Conservation (phyloP, 129 eudicot genomes). For the Pittosporum tobira region DNA sequence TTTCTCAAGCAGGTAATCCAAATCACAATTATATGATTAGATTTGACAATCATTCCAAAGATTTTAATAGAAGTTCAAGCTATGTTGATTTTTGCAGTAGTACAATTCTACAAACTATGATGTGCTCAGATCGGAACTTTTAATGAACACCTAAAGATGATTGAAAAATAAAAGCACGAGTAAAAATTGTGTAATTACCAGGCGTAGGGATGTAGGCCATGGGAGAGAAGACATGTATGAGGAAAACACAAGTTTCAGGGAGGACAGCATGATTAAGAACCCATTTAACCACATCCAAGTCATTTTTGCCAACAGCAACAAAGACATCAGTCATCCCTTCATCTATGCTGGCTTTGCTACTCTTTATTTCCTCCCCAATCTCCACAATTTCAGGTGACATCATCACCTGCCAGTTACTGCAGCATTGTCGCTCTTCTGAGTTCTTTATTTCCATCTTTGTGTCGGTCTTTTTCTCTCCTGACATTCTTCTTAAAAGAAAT, state of each 20-base stretch:
- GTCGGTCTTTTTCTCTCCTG: constrained; percentile 25
- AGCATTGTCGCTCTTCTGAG: constrained; percentile 16
- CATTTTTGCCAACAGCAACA: constrained; percentile 82
- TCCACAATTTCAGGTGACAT: constrained; percentile 76
- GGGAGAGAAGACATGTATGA: constrained; percentile 70
- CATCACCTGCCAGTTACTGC: constrained; percentile 26
- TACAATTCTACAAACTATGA: constrained; percentile 4
- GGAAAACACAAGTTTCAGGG: constrained; percentile 62
- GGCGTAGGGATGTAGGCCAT: constrained; percentile 67
- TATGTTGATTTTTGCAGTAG: no score
- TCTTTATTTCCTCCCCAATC: constrained; percentile 42
- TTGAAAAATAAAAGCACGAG: not conserved
- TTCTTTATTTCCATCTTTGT: constrained; percentile 23
- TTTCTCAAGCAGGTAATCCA: not conserved
- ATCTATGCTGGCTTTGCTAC: constrained; percentile 19
- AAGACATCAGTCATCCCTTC: constrained; percentile 37
- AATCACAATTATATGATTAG: not conserved
- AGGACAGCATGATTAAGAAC: constrained; percentile 57
- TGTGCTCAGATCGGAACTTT: not conserved
- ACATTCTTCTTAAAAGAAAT: constrained; percentile 4
- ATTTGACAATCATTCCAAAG: not conserved
- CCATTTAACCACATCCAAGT: constrained; percentile 69
- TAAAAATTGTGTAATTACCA: constrained; percentile 25
- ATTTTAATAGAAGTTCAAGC: not conserved
- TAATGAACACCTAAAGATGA: not conserved